Evolutionary conservation across 2,329 filamentous ascomycete species (phyloP).

Genomic region (Colletotrichum sidae): DNA sequence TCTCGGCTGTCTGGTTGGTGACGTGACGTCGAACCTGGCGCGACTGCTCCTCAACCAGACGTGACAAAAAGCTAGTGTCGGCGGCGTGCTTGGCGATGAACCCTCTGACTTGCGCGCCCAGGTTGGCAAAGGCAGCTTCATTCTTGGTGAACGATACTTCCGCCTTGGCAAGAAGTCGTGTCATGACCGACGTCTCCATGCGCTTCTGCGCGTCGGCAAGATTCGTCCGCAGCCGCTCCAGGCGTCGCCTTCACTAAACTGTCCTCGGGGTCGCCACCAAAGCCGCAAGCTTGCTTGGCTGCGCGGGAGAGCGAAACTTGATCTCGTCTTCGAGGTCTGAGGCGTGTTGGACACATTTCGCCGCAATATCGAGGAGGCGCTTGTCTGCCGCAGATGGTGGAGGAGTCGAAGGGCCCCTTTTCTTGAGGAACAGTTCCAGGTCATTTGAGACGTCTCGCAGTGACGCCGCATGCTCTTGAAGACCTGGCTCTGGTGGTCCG

Average conservation of each 20-base stretch:
- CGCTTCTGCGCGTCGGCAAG: not conserved
- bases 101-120: not conserved
- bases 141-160: not conserved
- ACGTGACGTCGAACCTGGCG: not conserved
- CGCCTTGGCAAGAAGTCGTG: not conserved
- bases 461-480: not conserved
- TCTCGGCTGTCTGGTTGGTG: not conserved
- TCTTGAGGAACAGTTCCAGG: rapidly evolving
- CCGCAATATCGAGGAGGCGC: not conserved
- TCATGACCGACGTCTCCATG: not conserved
- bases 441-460: not conserved
- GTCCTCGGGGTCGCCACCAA: not conserved
- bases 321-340: not conserved
- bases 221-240: not conserved
- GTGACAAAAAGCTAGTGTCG: not conserved
- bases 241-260: not conserved
- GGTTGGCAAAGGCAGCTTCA: rapidly evolving
- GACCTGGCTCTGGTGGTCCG: not conserved
- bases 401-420: not conserved
- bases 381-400: not conserved
- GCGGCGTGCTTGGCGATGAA: not conserved
- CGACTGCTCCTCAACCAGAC: not conserved
- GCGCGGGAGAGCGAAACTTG: not conserved
- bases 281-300: not conserved
- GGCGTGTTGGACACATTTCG: not conserved